phyloP scores from a whole-genome alignment of 768 basidiomycete genomes.

The Mycena indigotica region DNA sequence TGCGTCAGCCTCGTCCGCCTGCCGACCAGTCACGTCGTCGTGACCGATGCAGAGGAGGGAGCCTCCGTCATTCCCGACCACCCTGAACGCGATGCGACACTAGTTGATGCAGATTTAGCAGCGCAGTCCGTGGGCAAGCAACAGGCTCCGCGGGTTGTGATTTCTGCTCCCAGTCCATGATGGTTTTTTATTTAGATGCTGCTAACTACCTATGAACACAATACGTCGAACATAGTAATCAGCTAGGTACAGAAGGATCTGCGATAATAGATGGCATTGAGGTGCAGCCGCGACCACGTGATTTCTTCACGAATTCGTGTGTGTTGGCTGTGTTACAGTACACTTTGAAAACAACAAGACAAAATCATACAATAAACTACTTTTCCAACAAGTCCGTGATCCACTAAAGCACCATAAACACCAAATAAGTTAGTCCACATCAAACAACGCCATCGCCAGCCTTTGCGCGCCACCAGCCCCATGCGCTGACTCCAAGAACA shows the following conservation, averaged over 20 bases:
- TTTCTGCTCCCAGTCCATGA: constrained; percentile 13
- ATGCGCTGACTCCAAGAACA: constrained; percentile 64
- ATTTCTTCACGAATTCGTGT: too few species aligned
- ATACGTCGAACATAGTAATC: too few species aligned
- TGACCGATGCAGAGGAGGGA: constrained; percentile 11
- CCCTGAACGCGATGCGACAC: constrained; percentile 18
- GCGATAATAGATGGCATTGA: too few species aligned
- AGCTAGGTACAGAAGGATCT: too few species aligned
- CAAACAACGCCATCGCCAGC: not conserved
- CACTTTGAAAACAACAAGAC: not conserved
- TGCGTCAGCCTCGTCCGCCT: constrained; percentile 20
- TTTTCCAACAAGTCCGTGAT: too few species aligned
- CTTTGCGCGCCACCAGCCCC: constrained; percentile 58
- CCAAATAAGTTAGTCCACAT: too few species aligned
- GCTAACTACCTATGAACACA: too few species aligned
- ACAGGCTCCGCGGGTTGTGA: constrained; percentile 5
- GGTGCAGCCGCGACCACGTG: too few species aligned
- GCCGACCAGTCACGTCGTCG: constrained; percentile 6
- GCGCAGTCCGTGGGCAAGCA: not conserved
- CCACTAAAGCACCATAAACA: too few species aligned
- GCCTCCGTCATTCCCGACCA: constrained; percentile 14
- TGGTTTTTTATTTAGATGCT: too few species aligned
- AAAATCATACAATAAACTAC: too few species aligned
- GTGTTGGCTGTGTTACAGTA: too few species aligned
- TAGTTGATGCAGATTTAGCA: constrained; percentile 8